A percentile compares a stretch with the other conserved stretches of the same genome.
phyloP scores from a whole-genome alignment of 2,329 filamentous ascomycete genomes.

The Hypoxylon sp. region DNA sequence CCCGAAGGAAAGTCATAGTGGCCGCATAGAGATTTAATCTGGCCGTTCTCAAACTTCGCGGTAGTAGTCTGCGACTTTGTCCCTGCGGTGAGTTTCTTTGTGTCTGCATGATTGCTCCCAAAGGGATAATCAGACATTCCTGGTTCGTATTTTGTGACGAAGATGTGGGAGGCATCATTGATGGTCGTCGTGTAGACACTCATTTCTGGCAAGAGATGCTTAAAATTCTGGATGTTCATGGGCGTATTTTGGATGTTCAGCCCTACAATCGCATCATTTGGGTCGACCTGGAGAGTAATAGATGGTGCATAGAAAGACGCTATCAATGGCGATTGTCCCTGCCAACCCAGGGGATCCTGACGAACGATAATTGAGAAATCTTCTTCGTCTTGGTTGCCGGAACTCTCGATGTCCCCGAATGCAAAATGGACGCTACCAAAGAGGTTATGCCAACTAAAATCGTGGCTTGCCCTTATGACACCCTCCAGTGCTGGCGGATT shows the following conservation, averaged over 20 bases:
- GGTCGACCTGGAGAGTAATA: conserved; percentile 47
- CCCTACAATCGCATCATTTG: conserved; percentile 44
- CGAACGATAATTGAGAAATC: conserved; percentile 47
- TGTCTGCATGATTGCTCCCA: conserved; percentile 12
- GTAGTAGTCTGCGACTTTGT: neutral
- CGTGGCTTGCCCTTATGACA: conserved; percentile 5
- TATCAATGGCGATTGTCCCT: conserved; percentile 50
- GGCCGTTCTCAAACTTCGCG: conserved; percentile 45
- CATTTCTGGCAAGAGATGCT: conserved; percentile 42
- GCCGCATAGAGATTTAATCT: conserved; percentile 50
- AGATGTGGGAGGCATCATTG: conserved; percentile 38
- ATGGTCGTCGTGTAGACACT: conserved; percentile 45
- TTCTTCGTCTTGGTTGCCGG: conserved; percentile 41
- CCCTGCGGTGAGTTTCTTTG: neutral
- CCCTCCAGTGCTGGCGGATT: conserved; percentile 31
- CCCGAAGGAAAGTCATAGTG: conserved; percentile 51
- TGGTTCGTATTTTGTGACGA: conserved; percentile 50
- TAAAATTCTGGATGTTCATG: conserved; percentile 40
- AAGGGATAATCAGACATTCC: conserved; percentile 36
- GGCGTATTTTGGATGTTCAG: conserved; percentile 45
- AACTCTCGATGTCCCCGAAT: conserved; percentile 50
- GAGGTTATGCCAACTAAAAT: conserved; percentile 2
- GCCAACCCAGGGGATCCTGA: conserved; percentile 50
- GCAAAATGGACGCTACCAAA: conserved; percentile 53
- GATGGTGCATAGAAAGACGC: conserved; percentile 54